Conservation (phyloP, 129 eudicot species). For the Pseudognaphalium luteoalbum region DNA sequence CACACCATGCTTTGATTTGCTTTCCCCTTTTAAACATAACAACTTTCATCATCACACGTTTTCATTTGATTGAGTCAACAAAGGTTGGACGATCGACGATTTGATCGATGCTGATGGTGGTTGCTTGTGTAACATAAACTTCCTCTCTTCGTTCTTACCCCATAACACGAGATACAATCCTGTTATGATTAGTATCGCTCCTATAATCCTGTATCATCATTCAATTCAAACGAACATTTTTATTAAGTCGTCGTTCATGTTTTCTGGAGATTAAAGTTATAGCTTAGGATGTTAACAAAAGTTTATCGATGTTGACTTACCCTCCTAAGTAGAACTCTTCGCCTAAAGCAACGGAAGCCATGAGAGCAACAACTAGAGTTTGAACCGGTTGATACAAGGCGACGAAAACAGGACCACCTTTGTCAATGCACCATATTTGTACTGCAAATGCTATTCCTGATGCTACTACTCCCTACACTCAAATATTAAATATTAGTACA, state of each 20-base stretch:
- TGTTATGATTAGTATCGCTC: slow-evolving; percentile 75
- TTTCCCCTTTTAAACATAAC: slow-evolving; percentile 14
- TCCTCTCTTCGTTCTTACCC: slow-evolving; percentile 85
- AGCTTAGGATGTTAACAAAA: neutral
- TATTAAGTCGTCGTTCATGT: neutral
- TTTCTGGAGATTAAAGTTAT: neutral
- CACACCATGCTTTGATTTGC: slow-evolving; percentile 23
- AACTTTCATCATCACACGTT: slow-evolving; percentile 48
- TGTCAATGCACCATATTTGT: slow-evolving; percentile 99
- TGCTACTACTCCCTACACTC: slow-evolving; percentile 87
- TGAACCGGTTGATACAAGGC: slow-evolving; percentile 99
- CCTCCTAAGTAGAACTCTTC: slow-evolving; percentile 98
- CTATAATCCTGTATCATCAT: slow-evolving; percentile 62
- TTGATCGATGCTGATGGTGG: slow-evolving; percentile 41
- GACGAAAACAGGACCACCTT: slow-evolving; percentile 98
- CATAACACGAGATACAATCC: slow-evolving; percentile 83
- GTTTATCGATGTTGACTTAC: slow-evolving; percentile 27
- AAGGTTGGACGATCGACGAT: slow-evolving; percentile 80
- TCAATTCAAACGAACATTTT: neutral
- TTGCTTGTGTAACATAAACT: slow-evolving; percentile 36
- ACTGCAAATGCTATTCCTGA: slow-evolving; percentile 98
- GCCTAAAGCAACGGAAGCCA: slow-evolving; percentile 84
- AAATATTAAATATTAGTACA: neutral
- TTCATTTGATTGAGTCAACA: slow-evolving; percentile 57
- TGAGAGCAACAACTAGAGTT: slow-evolving; percentile 93